Percentiles rank a stretch among this genome's conserved stretches.
phyloP scores from a whole-genome alignment of 2,329 filamentous ascomycete species.

The Claviceps digitariae region DNA sequence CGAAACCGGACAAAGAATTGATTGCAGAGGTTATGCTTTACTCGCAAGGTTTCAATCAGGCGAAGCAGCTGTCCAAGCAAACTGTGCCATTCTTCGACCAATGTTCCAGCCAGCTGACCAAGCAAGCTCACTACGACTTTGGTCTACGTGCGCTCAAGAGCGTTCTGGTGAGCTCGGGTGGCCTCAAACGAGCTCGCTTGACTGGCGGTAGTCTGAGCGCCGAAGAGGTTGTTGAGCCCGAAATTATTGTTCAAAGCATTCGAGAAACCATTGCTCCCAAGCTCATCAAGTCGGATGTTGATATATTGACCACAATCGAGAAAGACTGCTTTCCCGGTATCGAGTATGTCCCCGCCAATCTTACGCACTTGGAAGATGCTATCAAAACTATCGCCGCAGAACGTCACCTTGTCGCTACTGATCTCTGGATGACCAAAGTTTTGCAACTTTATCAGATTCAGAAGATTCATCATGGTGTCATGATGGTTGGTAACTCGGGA shows the following conservation, averaged over 20 bases:
- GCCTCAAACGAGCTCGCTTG: slow-evolving; percentile 77
- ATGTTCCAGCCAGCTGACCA: slow-evolving; percentile 68
- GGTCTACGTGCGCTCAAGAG: slow-evolving; percentile 96
- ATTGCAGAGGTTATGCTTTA: slow-evolving; percentile 99
- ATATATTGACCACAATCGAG: slow-evolving; percentile 77
- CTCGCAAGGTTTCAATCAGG: slow-evolving; percentile 96
- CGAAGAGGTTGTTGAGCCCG: slow-evolving; percentile 72
- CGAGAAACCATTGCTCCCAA: slow-evolving; percentile 98
- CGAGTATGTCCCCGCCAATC: slow-evolving; percentile 78
- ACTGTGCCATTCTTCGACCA: slow-evolving; percentile 97
- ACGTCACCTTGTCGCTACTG: slow-evolving; percentile 76
- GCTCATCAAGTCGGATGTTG: slow-evolving; percentile 81
- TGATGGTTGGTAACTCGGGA: slow-evolving; percentile 99
- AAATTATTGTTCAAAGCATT: slow-evolving; percentile 97
- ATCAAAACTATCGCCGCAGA: slow-evolving; percentile 74
- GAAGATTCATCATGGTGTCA: slow-evolving; percentile 95
- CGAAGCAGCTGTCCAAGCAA: slow-evolving; percentile 84
- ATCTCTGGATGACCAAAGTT: slow-evolving; percentile 95
- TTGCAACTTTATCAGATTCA: slow-evolving; percentile 97
- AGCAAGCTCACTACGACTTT: slow-evolving; percentile 98
- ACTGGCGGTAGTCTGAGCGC: slow-evolving; percentile 42
- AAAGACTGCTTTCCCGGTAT: slow-evolving; percentile 80
- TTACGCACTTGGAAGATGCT: slow-evolving; percentile 64
- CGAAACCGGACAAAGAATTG: slow-evolving; percentile 97
- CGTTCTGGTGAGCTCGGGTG: slow-evolving; percentile 93